These are phyloP conservation scores for Ceraceosorus bombacis DNA, from an alignment of 1,284 basidiomycete species.

Conservation along the genomic window DNA sequence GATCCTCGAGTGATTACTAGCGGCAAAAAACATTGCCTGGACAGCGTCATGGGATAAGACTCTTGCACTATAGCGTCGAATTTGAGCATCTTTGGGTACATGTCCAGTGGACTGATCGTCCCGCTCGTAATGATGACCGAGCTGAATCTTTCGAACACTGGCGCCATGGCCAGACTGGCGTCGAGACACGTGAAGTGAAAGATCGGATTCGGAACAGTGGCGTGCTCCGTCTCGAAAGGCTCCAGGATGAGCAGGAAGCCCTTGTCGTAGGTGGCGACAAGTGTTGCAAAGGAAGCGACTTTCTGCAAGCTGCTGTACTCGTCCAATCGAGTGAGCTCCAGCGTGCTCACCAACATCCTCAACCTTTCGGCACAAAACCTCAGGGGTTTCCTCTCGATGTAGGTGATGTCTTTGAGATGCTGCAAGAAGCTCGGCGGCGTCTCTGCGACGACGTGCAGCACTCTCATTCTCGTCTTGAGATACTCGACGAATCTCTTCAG, in stretches of 20 bases:
- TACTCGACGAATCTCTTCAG: constrained; percentile 97
- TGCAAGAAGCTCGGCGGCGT: constrained; percentile 97
- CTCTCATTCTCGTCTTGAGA: constrained; percentile 97
- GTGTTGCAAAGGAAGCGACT: constrained; percentile 88
- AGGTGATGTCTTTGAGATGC: constrained; percentile 97
- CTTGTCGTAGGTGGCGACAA: constrained; percentile 97
- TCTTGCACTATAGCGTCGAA: constrained; percentile 96
- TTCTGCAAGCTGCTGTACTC: constrained; percentile 88
- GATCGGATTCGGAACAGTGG: constrained; percentile 96
- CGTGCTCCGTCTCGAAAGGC: constrained; percentile 96
- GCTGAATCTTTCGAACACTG: constrained; percentile 95
- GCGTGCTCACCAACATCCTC: constrained; percentile 83
- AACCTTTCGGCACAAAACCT: constrained; percentile 93
- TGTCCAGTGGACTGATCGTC: constrained; percentile 95
- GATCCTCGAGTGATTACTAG: constrained; percentile 94
- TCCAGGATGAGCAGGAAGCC: constrained; percentile 95
- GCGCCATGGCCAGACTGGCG: constrained; percentile 92
- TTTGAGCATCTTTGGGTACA: constrained; percentile 99
- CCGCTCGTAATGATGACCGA: constrained; percentile 98
- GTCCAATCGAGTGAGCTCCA: constrained; percentile 83
- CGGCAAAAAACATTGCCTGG: constrained; percentile 94
- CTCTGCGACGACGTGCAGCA: constrained; percentile 98
- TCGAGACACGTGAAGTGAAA: constrained; percentile 98
- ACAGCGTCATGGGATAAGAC: constrained; percentile 95
- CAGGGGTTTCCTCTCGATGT: constrained; percentile 91